Evolutionary conservation across 129 eudicot genomes (phyloP).

Genomic region (Mikania micrantha): DNA sequence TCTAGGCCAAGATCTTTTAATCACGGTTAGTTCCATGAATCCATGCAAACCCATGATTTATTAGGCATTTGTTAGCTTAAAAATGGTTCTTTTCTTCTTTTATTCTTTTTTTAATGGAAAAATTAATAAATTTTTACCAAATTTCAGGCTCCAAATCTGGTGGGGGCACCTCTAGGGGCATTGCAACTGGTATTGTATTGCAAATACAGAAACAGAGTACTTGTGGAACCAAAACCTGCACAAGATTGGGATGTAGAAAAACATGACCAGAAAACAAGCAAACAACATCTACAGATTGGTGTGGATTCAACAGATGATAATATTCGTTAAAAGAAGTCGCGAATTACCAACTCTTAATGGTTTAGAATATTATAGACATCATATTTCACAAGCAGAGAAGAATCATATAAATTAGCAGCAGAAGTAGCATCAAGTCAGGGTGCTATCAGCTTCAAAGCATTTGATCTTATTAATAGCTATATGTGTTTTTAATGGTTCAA

Average conservation of each 20-base stretch:
- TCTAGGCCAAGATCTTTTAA: slow-evolving; percentile 55
- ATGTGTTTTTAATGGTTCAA: slow-evolving; percentile 13
- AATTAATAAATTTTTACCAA: not conserved
- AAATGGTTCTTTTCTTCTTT: not conserved
- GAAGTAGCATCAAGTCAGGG: slow-evolving; percentile 2
- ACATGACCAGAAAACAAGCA: slow-evolving; percentile 28
- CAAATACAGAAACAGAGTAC: slow-evolving; percentile 45
- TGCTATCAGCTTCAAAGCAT: slow-evolving; percentile 9
- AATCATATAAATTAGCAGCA: slow-evolving; percentile 3
- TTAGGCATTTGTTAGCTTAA: not conserved
- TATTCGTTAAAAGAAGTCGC: slow-evolving; percentile 14
- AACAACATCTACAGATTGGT: slow-evolving; percentile 39
- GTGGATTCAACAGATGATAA: slow-evolving; percentile 20
- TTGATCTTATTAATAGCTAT: slow-evolving; percentile 9
- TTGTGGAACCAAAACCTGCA: slow-evolving; percentile 35
- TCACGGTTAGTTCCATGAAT: slow-evolving; percentile 48
- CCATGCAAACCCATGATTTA: not conserved
- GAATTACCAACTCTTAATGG: slow-evolving; percentile 15
- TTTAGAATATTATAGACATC: slow-evolving; percentile 1
- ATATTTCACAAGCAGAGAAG: slow-evolving; percentile 13
- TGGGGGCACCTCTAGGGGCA: slow-evolving; percentile 62
- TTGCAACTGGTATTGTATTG: slow-evolving; percentile 62
- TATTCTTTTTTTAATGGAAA: too few relatives aligned
- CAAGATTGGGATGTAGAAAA: slow-evolving; percentile 55
- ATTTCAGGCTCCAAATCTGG: slow-evolving; percentile 70